These are phyloP conservation scores for Physaria fendleri DNA, from an alignment of 345 rosid genomes.

Conservation along the genomic window DNA sequence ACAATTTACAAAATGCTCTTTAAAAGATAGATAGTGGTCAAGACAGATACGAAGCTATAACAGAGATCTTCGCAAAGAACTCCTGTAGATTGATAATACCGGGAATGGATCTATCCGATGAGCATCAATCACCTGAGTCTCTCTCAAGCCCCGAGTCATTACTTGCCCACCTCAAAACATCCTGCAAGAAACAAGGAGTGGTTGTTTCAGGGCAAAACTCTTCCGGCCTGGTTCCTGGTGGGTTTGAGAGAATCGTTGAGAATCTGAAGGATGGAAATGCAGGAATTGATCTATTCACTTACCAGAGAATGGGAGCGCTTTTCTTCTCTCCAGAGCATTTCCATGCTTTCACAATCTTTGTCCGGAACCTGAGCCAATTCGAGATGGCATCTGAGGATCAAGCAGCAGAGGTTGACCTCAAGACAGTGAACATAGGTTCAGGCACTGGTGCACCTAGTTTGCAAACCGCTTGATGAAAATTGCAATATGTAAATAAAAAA, in stretches of 20 bases:
- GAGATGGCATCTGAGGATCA: conserved; percentile 48
- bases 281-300: conserved; percentile 48
- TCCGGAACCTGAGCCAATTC: conserved; percentile 48
- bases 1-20: conserved; percentile 8
- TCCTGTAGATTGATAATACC: conserved; percentile 80
- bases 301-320: conserved; percentile 94
- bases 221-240: conserved; percentile 32
- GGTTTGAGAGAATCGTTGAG: conserved; percentile 63
- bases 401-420: conserved; percentile 31
- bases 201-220: conserved; percentile 72
- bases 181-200: conserved; percentile 62
- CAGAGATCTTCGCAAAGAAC: conserved; percentile 59
- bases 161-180: conserved; percentile 46
- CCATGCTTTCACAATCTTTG: conserved; percentile 63
- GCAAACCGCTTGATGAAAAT: conserved; percentile 24
- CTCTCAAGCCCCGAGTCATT: conserved; percentile 62
- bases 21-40: conserved; percentile 21
- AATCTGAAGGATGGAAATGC: conserved; percentile 37
- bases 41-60: conserved; percentile 57
- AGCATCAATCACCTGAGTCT: conserved; percentile 39
- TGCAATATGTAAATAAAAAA: conserved; percentile 15
- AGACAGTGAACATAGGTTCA: conserved; percentile 15
- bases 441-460: conserved; percentile 25
- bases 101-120: conserved; percentile 77
- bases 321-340: conserved; percentile 97